These are phyloP conservation scores for Aureobasidium sp. DNA, from an alignment of 2,329 filamentous ascomycete genomes.

Conservation along the genomic window DNA sequence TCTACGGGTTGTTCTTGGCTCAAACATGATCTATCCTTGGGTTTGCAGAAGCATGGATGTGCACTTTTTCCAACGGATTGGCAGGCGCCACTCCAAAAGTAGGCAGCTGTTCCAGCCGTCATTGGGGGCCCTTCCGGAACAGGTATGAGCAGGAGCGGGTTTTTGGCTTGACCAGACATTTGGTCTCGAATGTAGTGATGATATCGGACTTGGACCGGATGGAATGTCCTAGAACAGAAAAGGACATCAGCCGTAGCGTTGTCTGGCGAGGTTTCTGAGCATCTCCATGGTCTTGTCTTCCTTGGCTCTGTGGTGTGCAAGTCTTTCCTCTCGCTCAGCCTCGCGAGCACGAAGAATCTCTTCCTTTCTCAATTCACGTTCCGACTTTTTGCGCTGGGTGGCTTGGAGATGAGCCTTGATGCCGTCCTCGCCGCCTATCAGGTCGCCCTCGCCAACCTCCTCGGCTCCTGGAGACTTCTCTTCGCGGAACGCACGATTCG, in stretches of 20 bases:
- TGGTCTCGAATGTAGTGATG: background rate
- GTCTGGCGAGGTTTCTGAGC: slow-evolving; percentile 67
- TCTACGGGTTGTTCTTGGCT: background rate
- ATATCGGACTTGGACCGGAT: background rate
- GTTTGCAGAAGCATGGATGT: no score
- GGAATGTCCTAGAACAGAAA: background rate
- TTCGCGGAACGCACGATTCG: slow-evolving; percentile 65
- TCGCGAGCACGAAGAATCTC: slow-evolving; percentile 66
- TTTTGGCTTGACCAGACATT: no score
- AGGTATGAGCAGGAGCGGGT: no score
- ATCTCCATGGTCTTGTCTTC: slow-evolving; percentile 81
- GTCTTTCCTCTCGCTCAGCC: slow-evolving; percentile 71
- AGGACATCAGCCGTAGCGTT: slow-evolving; percentile 57
- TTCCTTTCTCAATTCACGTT: slow-evolving; percentile 73
- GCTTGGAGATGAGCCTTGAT: slow-evolving; percentile 59
- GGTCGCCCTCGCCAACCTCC: slow-evolving; percentile 62
- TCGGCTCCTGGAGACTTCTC: slow-evolving; percentile 53
- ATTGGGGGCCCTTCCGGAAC: no score
- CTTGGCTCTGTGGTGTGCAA: slow-evolving; percentile 61
- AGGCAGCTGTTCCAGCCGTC: no score
- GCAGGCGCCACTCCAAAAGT: no score
- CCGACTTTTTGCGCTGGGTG: slow-evolving; percentile 67
- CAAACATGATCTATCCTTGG: background rate
- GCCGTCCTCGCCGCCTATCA: slow-evolving; percentile 66
- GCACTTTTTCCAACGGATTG: no score